Evolutionary conservation across 23 red algal genomes (phyloP), one percentile per base, ranked within the genome.

Genomic region (Chondrus crispus): DNA sequence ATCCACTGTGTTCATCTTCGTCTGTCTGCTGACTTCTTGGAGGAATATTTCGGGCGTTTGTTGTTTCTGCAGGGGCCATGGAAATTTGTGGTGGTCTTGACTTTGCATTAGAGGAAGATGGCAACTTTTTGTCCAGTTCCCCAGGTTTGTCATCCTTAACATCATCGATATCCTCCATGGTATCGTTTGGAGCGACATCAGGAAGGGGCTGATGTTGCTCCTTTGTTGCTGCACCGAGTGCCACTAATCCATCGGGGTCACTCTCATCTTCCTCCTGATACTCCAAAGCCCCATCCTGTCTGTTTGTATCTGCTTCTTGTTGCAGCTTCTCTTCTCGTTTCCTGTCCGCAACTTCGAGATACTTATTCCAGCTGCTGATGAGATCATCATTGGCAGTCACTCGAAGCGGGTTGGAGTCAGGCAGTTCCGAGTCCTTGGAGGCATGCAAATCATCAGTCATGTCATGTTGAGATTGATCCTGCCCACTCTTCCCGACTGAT

Each of bases 181-280:
- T n/a, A n/a, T n/a, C n/a, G n/a, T n/a, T n/a, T n/a, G n/a, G n/a
- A n/a, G n/a, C n/a, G n/a, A n/a, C n/a, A n/a, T 78, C 68, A 19
- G 84, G 74, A 37, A 95, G 44, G 26, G 93, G 73, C 11, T 57
- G 80, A 44, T 95, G 93, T 66, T 95, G 93, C 52, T 95, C 85
- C 33, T 90, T 76, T 4, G 85, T 84, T 16, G 86, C 93, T 16
- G 86, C 50, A n/a, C 85, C 93, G 3, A 95, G 40, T 4, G 79
- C 85, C 42, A 79, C 43, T 43, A 49, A 46, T 3, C 69, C 73
- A 71, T 62, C 50, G 14, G n/a, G 85, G 4, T 57, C 74, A 5
- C 11, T 28, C 33, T 63, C 82, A 24, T 63, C 83, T 46, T 26
- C 81, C 33, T 45, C 74, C 80, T 41, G 63, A 93, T 36, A 77